These are phyloP conservation scores for Stenogyne calaminthoides DNA, from an alignment of 305 asterid species.

Conservation along the genomic window DNA sequence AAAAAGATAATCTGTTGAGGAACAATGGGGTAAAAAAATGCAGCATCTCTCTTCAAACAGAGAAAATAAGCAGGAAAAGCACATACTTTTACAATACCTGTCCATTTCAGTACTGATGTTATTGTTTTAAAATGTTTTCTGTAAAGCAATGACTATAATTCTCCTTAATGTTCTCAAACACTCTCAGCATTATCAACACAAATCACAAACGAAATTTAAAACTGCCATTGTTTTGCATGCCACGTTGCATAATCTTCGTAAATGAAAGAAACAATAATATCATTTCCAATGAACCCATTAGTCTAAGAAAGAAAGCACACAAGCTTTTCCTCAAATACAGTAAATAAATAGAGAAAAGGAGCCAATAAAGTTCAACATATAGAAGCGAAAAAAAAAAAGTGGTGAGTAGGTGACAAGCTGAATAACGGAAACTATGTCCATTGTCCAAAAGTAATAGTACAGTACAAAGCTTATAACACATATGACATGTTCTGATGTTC, in stretches of 20 bases:
- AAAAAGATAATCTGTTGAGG: background rate
- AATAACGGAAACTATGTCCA: background rate
- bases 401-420: background rate
- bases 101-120: background rate
- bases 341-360: background rate
- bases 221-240: background rate
- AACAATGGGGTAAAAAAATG: background rate
- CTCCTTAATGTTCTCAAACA: background rate
- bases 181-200: background rate
- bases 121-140: background rate
- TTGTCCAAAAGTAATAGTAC: background rate
- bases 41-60: background rate
- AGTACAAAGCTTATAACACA: background rate
- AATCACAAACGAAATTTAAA: background rate
- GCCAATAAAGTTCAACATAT: background rate
- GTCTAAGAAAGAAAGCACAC: background rate
- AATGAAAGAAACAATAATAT: background rate
- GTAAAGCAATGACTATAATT: background rate
- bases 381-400: background rate
- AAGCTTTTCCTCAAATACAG: background rate
- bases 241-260: slow-evolving; percentile 10
- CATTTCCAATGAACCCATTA: background rate
- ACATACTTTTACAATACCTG: background rate
- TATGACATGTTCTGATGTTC: background rate
- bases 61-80: background rate